A percentile compares a stretch with the other conserved stretches of the same genome.
These are phyloP conservation scores for Populus davidiana DNA, from an alignment of 345 rosid species.

Conservation along the genomic window DNA sequence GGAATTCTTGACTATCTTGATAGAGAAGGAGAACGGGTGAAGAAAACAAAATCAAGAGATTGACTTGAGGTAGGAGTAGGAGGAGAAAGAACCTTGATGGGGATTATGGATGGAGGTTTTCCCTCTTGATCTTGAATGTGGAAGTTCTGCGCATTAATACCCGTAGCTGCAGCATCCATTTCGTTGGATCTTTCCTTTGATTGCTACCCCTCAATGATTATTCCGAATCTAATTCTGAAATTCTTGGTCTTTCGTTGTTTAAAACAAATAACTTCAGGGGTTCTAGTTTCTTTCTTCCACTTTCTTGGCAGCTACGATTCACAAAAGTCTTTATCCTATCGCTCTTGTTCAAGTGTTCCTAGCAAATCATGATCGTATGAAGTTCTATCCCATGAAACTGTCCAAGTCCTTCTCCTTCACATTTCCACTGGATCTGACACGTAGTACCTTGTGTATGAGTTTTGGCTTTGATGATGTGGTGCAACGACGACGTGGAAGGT, in stretches of 20 bases:
- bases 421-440: not conserved
- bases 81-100: conserved; percentile 33
- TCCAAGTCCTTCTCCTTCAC: not conserved
- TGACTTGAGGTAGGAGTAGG: not conserved
- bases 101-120: conserved; percentile 29
- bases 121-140: conserved; percentile 33
- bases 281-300: not conserved
- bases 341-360: not conserved
- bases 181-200: conserved; percentile 12
- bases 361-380: not conserved
- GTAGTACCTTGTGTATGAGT: not conserved
- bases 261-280: not conserved
- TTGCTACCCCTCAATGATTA: not conserved
- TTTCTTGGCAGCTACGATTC: conserved; percentile 22
- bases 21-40: not conserved
- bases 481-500: conserved; percentile 10
- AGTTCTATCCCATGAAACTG: too few relatives aligned
- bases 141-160: conserved; percentile 20
- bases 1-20: not conserved
- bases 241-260: conserved; percentile 3
- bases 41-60: conserved; percentile 1
- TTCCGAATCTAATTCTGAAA: not conserved
- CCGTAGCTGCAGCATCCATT: conserved; percentile 6
- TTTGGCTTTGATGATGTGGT: conserved; percentile 11
- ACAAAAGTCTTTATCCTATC: not conserved